Base-by-base conservation (phyloP, 768 basidiomycete genomes). In the Trametes sanguinea region DNA sequence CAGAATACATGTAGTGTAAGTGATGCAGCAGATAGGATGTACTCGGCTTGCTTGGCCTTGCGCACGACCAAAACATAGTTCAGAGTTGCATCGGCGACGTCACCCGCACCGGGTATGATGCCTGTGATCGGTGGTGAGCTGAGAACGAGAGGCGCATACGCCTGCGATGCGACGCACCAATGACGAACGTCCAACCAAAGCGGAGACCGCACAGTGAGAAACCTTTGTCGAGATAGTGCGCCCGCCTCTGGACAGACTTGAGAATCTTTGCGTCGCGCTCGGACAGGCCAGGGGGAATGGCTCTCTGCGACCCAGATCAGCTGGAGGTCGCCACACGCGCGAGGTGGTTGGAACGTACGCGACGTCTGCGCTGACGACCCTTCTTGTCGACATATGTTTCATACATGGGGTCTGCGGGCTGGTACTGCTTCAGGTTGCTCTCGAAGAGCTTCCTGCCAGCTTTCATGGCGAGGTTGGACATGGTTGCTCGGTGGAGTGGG, bases 141-240 rank as follows among this genome's bases (percentile, higher is more conserved):
- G 2, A 10, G 11, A 14, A 5, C 47, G 30, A 7, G 30, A 2
- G 27, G 2, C 11, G 5, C 6, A 14, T 29, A 29, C 2, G 47
- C 6, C 11, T 16, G 10, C 22, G 14, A 2, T 4, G 43, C 3
- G 10, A 65, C 78, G 45, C 54, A 81, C 80, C 71, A 59, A 94
- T 89, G 68, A 92, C 72, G 75, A 93, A 90, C 0, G 92, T 85
- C 88, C 89, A 95, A 0, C 95, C 95, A 62, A 96, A 94, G 11
- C 85, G 84, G 55, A 95, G 71, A 9, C 95, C 93, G 62, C 87
- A 89, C 1, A 96, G 33, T 45, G 71, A 79, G 78, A 97, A 92
- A 2, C 91, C 87, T 73, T 92, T 94, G 76, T 97, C 95, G 57
- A 97, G 87, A 71, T 88, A 85, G 67, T 90, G 91, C 1, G 93